Percentiles rank a stretch among this genome's conserved stretches.
phyloP scores from a whole-genome alignment of 2,329 filamentous ascomycete genomes.

The Pseudogymnoascus sp. region DNA sequence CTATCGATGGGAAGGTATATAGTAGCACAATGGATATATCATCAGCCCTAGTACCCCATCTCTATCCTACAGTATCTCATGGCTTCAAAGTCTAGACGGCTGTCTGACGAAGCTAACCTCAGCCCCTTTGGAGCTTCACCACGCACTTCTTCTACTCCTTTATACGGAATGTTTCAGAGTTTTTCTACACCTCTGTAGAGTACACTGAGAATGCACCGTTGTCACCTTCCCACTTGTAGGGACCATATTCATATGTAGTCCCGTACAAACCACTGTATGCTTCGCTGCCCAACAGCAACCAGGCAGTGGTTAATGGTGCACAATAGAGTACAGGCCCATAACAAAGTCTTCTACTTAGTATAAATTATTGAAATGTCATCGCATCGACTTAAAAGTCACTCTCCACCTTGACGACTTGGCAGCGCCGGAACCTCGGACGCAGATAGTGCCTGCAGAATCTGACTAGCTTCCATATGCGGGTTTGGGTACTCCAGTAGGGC shows the following conservation, averaged over 20 bases:
- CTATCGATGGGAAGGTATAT: neutral
- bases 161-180: neutral
- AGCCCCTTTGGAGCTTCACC: neutral
- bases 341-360: neutral
- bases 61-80: neutral
- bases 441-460: slow-evolving; percentile 27
- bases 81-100: neutral
- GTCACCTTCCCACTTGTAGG: neutral
- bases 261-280: neutral
- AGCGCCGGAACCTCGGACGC: slow-evolving; percentile 12
- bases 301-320: neutral
- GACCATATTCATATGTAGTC: neutral
- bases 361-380: neutral
- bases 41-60: neutral
- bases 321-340: neutral
- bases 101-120: neutral
- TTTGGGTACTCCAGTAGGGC: neutral
- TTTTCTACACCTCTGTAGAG: neutral
- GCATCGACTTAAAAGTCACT: neutral
- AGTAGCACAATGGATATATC: neutral
- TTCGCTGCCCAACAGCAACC: neutral
- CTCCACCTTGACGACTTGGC: neutral
- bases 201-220: neutral
- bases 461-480: slow-evolving; percentile 24
- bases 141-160: neutral